These are phyloP conservation scores for Colletotrichum somersetense DNA, from an alignment of 2,329 filamentous ascomycete species.

Conservation along the genomic window DNA sequence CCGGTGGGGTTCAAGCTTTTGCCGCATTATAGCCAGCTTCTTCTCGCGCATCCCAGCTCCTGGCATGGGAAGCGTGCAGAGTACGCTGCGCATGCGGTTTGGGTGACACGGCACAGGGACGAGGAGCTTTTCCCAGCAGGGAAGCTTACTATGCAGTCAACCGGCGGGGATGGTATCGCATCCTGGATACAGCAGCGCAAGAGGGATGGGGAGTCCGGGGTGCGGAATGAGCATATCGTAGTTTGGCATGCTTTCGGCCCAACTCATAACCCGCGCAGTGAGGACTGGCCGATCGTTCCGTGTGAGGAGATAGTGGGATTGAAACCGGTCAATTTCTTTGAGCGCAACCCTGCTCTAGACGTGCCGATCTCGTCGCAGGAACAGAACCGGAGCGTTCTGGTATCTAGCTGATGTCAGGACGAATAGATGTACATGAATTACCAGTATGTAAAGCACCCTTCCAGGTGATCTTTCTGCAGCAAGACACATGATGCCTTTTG, in stretches of 20 bases:
- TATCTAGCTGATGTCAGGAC: neutral
- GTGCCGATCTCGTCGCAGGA: constrained; percentile 58
- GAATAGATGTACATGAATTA: no score
- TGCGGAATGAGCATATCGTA: constrained; percentile 64
- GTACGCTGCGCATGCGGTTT: constrained; percentile 59
- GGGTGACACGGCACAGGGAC: constrained; percentile 60
- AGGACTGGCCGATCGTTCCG: constrained; percentile 79
- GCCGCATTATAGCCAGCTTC: constrained; percentile 59
- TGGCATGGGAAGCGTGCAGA: constrained; percentile 57
- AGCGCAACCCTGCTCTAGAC: constrained; percentile 63
- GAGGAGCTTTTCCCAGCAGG: constrained; percentile 58
- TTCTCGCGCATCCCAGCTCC: constrained; percentile 55
- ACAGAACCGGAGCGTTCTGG: constrained; percentile 51
- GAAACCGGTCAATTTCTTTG: constrained; percentile 68
- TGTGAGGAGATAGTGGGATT: constrained; percentile 66
- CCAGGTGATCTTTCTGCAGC: no score
- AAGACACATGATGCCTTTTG: no score
- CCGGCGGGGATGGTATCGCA: constrained; percentile 54
- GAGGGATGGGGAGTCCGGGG: constrained; percentile 55
- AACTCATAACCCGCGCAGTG: constrained; percentile 74
- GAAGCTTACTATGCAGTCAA: constrained; percentile 62
- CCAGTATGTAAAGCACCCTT: no score
- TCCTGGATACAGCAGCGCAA: constrained; percentile 54
- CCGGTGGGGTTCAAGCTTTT: constrained; percentile 62
- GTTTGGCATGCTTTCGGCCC: constrained; percentile 71